These are phyloP conservation scores for Psidium guajava DNA, from an alignment of 345 rosid genomes.

Conservation along the genomic window DNA sequence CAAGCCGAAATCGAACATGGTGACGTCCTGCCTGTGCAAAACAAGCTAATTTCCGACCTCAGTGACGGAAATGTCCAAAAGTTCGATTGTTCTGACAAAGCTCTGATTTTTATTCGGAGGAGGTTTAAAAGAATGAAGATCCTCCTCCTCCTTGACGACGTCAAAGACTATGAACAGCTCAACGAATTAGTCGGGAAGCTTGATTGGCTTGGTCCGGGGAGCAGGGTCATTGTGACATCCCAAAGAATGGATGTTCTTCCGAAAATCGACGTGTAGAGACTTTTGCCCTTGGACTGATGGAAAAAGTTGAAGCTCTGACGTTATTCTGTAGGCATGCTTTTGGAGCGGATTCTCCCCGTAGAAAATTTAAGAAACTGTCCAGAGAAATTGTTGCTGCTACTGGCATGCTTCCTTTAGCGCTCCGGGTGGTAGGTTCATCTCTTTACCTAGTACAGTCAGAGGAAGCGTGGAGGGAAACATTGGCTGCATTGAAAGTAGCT, in stretches of 20 bases:
- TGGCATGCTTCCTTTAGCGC: constrained; percentile 6
- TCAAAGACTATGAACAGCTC: not conserved
- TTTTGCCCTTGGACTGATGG: not conserved
- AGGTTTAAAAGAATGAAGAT: not conserved
- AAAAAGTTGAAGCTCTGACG: not conserved
- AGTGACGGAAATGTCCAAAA: not conserved
- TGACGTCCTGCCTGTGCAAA: not conserved
- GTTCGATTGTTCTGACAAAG: not conserved
- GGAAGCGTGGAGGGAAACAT: not conserved
- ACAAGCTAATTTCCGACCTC: not conserved
- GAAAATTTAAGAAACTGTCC: not conserved
- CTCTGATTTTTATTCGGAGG: not conserved
- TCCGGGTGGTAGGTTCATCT: not conserved
- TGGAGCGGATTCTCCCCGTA: not conserved
- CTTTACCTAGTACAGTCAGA: not conserved
- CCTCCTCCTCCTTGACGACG: constrained; percentile 12
- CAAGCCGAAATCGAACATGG: not conserved
- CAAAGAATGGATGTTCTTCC: not conserved
- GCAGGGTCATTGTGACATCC: constrained; percentile 9
- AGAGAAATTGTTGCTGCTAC: not conserved
- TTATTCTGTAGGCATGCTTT: constrained; percentile 9
- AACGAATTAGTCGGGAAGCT: not conserved
- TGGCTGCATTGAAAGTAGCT: not conserved
- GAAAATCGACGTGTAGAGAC: not conserved
- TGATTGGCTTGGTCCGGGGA: constrained; percentile 4